Evolutionary conservation across 2,329 filamentous ascomycete species (phyloP).

Genomic region (Teratosphaeria gauchensis): DNA sequence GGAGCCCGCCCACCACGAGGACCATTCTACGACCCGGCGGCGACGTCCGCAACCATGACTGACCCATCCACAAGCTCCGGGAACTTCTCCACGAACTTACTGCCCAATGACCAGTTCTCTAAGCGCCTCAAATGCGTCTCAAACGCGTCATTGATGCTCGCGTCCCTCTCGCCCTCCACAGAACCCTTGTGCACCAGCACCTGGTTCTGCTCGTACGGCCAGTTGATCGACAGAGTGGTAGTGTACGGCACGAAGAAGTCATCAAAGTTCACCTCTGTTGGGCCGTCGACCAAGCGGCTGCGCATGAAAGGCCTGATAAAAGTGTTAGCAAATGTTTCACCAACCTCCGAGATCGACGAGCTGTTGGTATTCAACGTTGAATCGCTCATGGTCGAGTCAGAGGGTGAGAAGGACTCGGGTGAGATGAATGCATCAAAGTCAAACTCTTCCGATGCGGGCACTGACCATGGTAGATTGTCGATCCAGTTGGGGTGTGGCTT

Average conservation of each 20-base stretch:
- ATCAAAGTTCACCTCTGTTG: conserved; percentile 46
- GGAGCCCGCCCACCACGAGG: not conserved
- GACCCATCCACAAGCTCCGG: conserved; percentile 17
- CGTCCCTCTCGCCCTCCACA: conserved; percentile 33
- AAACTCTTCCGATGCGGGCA: conserved; percentile 1
- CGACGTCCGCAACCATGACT: not conserved
- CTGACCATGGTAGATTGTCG: conserved; percentile 65
- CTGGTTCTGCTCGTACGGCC: conserved; percentile 69
- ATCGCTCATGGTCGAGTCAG: not conserved
- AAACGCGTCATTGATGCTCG: conserved; percentile 75
- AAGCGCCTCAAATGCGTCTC: conserved; percentile 66
- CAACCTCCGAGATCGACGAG: not conserved
- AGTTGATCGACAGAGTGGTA: conserved; percentile 65
- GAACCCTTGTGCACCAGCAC: conserved; percentile 41
- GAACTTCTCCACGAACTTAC: conserved; percentile 27
- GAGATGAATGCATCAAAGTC: not conserved
- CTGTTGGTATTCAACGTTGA: not conserved
- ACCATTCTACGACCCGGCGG: not conserved
- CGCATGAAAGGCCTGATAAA: conserved; percentile 56
- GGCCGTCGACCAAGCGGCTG: conserved; percentile 47
- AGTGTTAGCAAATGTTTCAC: conserved; percentile 3
- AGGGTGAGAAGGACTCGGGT: not conserved
- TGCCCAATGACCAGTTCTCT: conserved; percentile 73
- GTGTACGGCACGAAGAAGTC: conserved; percentile 79
- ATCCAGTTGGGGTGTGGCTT: conserved; percentile 70